Base-by-base conservation (phyloP, 2,329 filamentous ascomycete species). In the Fusarium piperis region DNA sequence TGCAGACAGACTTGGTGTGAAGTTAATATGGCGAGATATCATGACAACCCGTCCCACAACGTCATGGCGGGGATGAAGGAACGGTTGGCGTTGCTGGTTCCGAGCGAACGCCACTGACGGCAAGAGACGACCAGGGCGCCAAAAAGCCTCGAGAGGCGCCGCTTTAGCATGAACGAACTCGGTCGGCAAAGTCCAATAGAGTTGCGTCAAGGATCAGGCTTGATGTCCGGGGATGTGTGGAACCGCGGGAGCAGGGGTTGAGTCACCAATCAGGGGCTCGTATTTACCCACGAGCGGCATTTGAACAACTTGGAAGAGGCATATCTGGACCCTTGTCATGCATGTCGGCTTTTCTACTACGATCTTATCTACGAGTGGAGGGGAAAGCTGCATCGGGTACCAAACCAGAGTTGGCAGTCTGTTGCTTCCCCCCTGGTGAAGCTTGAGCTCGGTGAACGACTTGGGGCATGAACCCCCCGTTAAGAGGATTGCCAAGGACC, bases 121-220 rank as follows among this genome's bases (percentile, higher is more conserved):
- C 56, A 53, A 66, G 30, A 20, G 59, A 48, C 13, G 41, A 38
- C 55, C 44, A 16, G 44, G 44, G 26, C 26, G 16, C 23, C 26
- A 65, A 28, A 48, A 57, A 35, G 30, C 57, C 46, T 35, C 44
- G 35, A 62, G 52, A 55, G 59, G 30, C 65, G 56, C 36, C 20
- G 63, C 62, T 18, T 60, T 59, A 68, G 52, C 33, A 44, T 62
- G 46, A 67, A 68, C 58, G 35, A 66, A 70, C 58, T 67, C 59
- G 63, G 62, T 46, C 71, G 61, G 65, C 62, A 59, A 59, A 41
- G 62, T 64, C 68, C 59, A 52, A 76, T 75, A 57, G 44, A 67
- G 59, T 70, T 57, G 62, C 60, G 63, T 48, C 68, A 65, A 67
- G 64, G 66, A 72, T 71, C 74, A 76, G 75, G 73, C 68, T 71